phyloP scores from a whole-genome alignment of 2,329 filamentous ascomycete species.

The Fusarium dimerum region DNA sequence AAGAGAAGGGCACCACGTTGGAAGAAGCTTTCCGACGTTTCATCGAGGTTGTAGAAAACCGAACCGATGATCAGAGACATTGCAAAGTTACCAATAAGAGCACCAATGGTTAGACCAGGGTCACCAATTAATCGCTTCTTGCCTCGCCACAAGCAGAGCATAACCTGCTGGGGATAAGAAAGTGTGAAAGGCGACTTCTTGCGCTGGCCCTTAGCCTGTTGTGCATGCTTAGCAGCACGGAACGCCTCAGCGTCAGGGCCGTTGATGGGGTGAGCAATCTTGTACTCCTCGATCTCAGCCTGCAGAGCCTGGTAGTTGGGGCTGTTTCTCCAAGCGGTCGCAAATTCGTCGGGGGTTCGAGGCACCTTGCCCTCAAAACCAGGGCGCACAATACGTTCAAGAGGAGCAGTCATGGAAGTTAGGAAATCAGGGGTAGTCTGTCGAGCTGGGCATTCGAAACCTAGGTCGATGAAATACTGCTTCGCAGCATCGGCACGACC shows the following conservation, averaged over 20 bases:
- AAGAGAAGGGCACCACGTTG: conserved; percentile 78
- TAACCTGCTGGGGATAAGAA: conserved; percentile 73
- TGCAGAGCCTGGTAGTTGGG: conserved; percentile 52
- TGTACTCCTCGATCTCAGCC: conserved; percentile 57
- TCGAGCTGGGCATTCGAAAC: conserved; percentile 66
- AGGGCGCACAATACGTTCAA: conserved; percentile 55
- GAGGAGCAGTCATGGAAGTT: conserved; percentile 66
- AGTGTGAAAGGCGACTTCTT: conserved; percentile 79
- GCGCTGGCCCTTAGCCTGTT: conserved; percentile 61
- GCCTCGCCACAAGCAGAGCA: conserved; percentile 78
- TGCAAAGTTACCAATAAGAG: conserved; percentile 69
- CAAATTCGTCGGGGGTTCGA: conserved; percentile 63
- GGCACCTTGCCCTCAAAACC: conserved; percentile 59
- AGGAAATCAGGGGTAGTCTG: conserved; percentile 73
- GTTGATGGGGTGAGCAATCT: conserved; percentile 52
- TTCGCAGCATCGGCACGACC: conserved; percentile 61
- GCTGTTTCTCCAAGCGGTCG: conserved; percentile 58
- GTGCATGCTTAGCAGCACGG: conserved; percentile 53
- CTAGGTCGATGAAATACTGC: conserved; percentile 66
- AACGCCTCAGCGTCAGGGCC: conserved; percentile 59
- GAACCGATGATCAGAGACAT: conserved; percentile 78
- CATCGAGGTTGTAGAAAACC: conserved; percentile 76
- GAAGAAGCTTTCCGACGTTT: conserved; percentile 73
- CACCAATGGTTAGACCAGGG: conserved; percentile 69
- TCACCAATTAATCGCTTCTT: conserved; percentile 78